Conservation (phyloP, 2,329 filamentous ascomycete genomes). For the Didymella glomerata region DNA sequence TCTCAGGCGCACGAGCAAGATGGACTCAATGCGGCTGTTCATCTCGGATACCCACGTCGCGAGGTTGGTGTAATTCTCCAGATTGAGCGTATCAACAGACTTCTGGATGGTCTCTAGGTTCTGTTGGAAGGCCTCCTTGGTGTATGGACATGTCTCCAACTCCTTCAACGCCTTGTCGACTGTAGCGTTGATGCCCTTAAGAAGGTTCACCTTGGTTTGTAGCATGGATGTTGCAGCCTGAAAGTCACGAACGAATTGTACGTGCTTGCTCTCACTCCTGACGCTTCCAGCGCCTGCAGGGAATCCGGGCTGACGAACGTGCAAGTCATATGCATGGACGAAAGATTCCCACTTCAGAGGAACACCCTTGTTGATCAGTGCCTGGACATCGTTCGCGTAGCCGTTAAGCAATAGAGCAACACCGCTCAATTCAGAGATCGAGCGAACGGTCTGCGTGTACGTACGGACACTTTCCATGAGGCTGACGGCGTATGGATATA, state of each 20-base stretch:
- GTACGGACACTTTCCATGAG: constrained; percentile 99
- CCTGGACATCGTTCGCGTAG: constrained; percentile 89
- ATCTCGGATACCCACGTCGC: constrained; percentile 87
- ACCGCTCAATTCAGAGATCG: constrained; percentile 84
- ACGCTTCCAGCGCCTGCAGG: constrained; percentile 67
- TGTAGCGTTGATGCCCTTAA: constrained; percentile 81
- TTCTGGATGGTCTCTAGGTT: constrained; percentile 87
- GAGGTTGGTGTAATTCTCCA: constrained; percentile 95
- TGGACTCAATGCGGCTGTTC: constrained; percentile 84
- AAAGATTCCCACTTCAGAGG: constrained; percentile 97
- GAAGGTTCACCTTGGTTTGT: constrained; percentile 83
- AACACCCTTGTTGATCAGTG: constrained; percentile 83
- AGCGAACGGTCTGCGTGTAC: constrained; percentile 84
- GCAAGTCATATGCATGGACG: constrained; percentile 93
- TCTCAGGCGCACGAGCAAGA: constrained; percentile 82
- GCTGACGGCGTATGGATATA: constrained; percentile 97
- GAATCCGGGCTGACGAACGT: constrained; percentile 71
- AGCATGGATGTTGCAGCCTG: constrained; percentile 85
- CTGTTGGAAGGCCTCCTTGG: constrained; percentile 77
- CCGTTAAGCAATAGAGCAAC: constrained; percentile 88
- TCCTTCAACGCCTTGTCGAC: constrained; percentile 84
- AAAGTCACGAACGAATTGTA: constrained; percentile 95
- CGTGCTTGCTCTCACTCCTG: constrained; percentile 83
- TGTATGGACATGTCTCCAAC: constrained; percentile 84
- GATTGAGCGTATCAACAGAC: constrained; percentile 92